These are phyloP conservation scores for Mallotus japonicus DNA, from an alignment of 441 rosid species.

Conservation along the genomic window DNA sequence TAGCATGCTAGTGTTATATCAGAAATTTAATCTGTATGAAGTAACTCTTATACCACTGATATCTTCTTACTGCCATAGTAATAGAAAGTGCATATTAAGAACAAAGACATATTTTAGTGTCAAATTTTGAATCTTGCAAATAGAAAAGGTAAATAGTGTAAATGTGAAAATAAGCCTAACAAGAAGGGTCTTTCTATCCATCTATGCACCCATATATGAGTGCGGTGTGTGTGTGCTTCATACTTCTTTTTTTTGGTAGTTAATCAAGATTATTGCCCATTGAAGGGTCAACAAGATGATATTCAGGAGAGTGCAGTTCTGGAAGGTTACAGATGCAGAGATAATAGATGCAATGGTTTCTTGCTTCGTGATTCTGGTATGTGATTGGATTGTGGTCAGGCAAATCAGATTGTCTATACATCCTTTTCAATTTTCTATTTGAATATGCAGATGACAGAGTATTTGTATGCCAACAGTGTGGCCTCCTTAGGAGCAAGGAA, in stretches of 20 bases:
- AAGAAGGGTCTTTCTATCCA: background rate
- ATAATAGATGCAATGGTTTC: conserved; percentile 69
- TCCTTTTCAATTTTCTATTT: conserved; percentile 18
- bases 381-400: conserved; percentile 13
- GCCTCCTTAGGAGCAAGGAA: conserved; percentile 61
- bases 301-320: conserved; percentile 80
- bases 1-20: background rate
- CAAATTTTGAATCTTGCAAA: background rate
- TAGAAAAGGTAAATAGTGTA: background rate
- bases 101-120: background rate
- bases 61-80: background rate
- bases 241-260: background rate
- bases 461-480: conserved; percentile 82
- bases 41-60: background rate
- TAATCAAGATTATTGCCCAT: conserved; percentile 22
- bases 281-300: conserved; percentile 69
- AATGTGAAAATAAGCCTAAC: background rate
- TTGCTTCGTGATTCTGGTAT: conserved; percentile 79
- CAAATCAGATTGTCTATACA: conserved; percentile 11
- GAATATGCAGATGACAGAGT: conserved; percentile 61
- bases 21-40: background rate
- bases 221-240: background rate
- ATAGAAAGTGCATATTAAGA: background rate
- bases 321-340: conserved; percentile 86
- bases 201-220: background rate